Conservation (phyloP, 108 stramenopile genomes). For the Fragilaria radians region DNA sequence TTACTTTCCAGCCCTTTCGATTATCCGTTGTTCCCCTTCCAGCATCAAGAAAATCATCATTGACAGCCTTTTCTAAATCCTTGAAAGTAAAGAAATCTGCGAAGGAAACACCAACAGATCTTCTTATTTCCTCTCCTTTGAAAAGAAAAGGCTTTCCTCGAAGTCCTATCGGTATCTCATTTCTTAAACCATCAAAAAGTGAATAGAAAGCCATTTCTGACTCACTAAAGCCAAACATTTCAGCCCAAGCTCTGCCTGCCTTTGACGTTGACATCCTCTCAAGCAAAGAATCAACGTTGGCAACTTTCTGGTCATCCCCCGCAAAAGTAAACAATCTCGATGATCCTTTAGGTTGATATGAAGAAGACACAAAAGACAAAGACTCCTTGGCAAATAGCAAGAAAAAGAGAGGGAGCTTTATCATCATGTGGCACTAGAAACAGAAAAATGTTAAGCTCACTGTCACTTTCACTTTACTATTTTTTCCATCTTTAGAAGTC, state of each 20-base stretch:
- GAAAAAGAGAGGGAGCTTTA: too few relatives aligned
- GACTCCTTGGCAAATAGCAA: too few relatives aligned
- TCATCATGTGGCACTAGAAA: too few relatives aligned
- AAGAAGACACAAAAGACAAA: too few relatives aligned
- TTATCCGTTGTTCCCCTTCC: constrained; percentile 68
- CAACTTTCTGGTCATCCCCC: background rate
- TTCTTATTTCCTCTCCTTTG: constrained; percentile 25
- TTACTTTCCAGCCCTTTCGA: constrained; percentile 66
- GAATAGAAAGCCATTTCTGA: constrained; percentile 43
- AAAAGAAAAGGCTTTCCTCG: constrained; percentile 59
- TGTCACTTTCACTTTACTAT: too few relatives aligned
- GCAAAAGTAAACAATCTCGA: too few relatives aligned
- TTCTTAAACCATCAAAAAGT: constrained; percentile 54
- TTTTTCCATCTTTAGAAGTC: too few relatives aligned
- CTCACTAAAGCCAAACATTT: constrained; percentile 46
- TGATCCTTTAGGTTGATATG: too few relatives aligned
- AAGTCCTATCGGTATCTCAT: constrained; percentile 33
- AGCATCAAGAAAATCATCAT: constrained; percentile 81
- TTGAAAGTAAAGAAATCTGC: constrained; percentile 49
- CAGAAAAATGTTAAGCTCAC: too few relatives aligned
- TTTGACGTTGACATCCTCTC: constrained; percentile 1
- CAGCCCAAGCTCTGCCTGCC: constrained; percentile 34
- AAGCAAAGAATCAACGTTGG: background rate
- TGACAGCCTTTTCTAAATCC: constrained; percentile 56
- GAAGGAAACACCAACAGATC: constrained; percentile 18